Percentiles rank a stretch among this genome's conserved stretches.
These are phyloP conservation scores for Malus sylvestris DNA, from an alignment of 306 rosid species.

Conservation along the genomic window DNA sequence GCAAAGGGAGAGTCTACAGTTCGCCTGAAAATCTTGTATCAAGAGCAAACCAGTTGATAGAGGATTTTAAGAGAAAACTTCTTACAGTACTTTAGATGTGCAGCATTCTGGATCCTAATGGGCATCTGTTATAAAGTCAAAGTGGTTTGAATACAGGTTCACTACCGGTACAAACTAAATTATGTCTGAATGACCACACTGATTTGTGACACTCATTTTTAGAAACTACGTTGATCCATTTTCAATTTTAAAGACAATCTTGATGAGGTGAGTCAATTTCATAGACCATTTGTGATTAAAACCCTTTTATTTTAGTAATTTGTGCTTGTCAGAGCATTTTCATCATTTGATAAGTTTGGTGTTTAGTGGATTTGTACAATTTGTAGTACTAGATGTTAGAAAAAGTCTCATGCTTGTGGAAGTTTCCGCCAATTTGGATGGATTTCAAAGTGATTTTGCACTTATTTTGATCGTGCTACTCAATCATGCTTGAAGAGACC, in stretches of 20 bases:
- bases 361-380: neutral
- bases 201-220: no score
- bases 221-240: no score
- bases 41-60: constrained; percentile 39
- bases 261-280: no score
- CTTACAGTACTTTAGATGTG: neutral
- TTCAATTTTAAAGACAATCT: no score
- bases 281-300: neutral
- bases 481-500: constrained; percentile 4
- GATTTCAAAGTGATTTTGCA: neutral
- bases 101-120: constrained; percentile 1
- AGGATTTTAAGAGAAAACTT: constrained; percentile 33
- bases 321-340: neutral
- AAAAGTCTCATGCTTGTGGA: neutral
- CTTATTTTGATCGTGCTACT: constrained; percentile 4
- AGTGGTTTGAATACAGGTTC: neutral
- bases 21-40: constrained; percentile 36
- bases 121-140: neutral
- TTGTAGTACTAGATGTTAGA: neutral
- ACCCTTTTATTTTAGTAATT: no score
- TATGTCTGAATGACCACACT: no score
- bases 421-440: neutral
- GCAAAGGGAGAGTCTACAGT: constrained; percentile 55
- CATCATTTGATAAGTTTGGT: neutral
- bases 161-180: neutral